phyloP scores from a whole-genome alignment of 2,329 filamentous ascomycete genomes.

The Cytospora chrysosperma region DNA sequence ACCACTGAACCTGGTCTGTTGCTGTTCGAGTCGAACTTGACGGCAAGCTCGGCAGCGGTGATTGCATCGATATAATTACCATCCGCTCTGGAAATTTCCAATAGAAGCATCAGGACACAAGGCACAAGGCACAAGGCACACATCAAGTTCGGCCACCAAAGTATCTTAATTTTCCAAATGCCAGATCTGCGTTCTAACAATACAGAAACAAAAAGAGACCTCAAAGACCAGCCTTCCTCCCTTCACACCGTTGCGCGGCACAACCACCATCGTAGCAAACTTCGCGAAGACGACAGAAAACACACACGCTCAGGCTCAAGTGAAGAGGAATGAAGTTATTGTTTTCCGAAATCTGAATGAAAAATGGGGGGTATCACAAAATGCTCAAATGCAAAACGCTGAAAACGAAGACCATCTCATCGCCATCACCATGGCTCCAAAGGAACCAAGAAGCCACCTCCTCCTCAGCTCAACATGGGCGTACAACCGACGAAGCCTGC shows the following conservation, averaged over 20 bases:
- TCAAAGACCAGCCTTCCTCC: conserved; percentile 7
- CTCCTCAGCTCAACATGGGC: conserved; percentile 12
- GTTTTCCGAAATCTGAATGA: conserved; percentile 16
- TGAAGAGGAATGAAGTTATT: conserved; percentile 23
- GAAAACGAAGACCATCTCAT: conserved; percentile 5
- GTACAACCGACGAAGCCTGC: background rate
- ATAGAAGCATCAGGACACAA: too few relatives aligned
- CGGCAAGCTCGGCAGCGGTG: too few relatives aligned
- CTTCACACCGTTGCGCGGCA: conserved; percentile 2
- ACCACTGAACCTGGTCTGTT: too few relatives aligned
- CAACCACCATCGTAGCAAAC: background rate
- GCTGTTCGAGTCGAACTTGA: too few relatives aligned
- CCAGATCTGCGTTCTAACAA: background rate
- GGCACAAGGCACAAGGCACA: background rate
- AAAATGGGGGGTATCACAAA: conserved; percentile 21
- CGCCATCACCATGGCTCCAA: background rate
- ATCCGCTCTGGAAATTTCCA: too few relatives aligned
- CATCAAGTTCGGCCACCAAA: background rate
- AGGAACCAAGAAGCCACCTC: background rate
- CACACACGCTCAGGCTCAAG: background rate
- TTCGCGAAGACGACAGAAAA: background rate
- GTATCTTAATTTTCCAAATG: background rate
- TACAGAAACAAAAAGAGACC: background rate
- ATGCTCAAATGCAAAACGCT: conserved; percentile 11
- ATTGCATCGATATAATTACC: too few relatives aligned